Percentiles rank a stretch among this genome's conserved stretches.
These are phyloP conservation scores for Fusarium veterinarium DNA, from an alignment of 2,329 filamentous ascomycete species.

Conservation along the genomic window DNA sequence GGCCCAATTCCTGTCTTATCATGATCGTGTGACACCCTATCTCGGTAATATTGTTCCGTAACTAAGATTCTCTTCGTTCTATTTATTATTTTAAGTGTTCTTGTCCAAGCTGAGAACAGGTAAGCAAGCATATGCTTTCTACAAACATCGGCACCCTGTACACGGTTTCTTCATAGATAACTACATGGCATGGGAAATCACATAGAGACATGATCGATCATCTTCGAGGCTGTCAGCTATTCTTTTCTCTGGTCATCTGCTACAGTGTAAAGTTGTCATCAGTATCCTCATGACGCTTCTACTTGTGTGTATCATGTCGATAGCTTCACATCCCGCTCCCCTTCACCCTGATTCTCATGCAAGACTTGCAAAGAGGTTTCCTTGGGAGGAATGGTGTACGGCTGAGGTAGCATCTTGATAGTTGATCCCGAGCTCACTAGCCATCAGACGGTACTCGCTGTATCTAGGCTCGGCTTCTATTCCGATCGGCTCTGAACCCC, in stretches of 20 bases:
- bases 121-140: not conserved
- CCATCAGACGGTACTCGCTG: not conserved
- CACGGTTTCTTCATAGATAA: not conserved
- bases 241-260: not conserved
- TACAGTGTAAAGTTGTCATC: not conserved
- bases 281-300: not conserved
- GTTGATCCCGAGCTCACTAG: not conserved
- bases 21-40: not conserved
- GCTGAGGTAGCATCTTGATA: not conserved
- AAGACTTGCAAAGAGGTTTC: conserved; percentile 19
- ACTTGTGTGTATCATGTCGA: not conserved
- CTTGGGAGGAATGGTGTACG: conserved; percentile 3
- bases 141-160: not conserved
- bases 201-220: not conserved
- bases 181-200: not conserved
- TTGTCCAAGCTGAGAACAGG: not conserved
- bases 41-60: not conserved
- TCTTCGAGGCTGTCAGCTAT: not conserved
- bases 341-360: not conserved
- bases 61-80: not conserved
- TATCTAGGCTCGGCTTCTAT: conserved; percentile 8
- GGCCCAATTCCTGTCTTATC: not conserved
- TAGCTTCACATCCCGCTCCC: not conserved
- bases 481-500: conserved; percentile 13
- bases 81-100: not conserved